A percentile compares a stretch with the other conserved stretches of the same genome.
phyloP scores from a whole-genome alignment of 2,329 filamentous ascomycete genomes.

The Juglanconis oblonga region DNA sequence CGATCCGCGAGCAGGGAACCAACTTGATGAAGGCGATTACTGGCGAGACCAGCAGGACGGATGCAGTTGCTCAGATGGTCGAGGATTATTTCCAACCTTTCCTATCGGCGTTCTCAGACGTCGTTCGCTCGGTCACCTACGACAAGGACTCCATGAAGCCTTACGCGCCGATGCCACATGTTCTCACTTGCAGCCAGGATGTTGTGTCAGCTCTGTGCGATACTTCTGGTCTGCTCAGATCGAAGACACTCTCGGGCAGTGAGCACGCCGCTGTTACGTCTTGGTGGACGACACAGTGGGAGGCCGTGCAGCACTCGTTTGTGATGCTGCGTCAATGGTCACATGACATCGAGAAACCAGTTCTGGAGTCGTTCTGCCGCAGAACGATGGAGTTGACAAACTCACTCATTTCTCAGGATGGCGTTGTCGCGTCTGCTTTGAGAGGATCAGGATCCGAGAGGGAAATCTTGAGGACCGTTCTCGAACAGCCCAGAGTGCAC shows the following conservation, averaged over 20 bases:
- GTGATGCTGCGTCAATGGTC: slow-evolving; percentile 83
- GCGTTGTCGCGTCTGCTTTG: slow-evolving; percentile 73
- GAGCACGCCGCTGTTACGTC: slow-evolving; percentile 66
- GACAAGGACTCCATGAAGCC: slow-evolving; percentile 37
- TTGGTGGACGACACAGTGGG: slow-evolving; percentile 87
- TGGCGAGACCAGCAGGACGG: slow-evolving; percentile 54
- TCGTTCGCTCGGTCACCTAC: slow-evolving; percentile 41
- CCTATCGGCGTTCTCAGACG: slow-evolving; percentile 42
- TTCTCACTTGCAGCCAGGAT: slow-evolving; percentile 56
- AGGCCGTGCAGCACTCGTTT: slow-evolving; percentile 76
- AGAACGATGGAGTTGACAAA: slow-evolving; percentile 95
- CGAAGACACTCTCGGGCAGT: slow-evolving; percentile 52
- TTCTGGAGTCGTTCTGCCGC: slow-evolving; percentile 90
- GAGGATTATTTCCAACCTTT: slow-evolving; percentile 42
- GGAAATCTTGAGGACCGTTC: slow-evolving; percentile 46
- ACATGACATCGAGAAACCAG: slow-evolving; percentile 65
- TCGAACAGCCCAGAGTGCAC: slow-evolving; percentile 60
- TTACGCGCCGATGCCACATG: slow-evolving; percentile 56
- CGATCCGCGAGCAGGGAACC: slow-evolving; percentile 75
- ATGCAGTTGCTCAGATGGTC: slow-evolving; percentile 47
- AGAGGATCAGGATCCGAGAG: slow-evolving; percentile 29
- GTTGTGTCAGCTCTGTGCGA: slow-evolving; percentile 57
- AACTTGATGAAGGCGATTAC: slow-evolving; percentile 83
- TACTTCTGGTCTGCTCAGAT: slow-evolving; percentile 53
- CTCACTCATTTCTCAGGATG: slow-evolving; percentile 78